Evolutionary conservation across 2,329 filamentous ascomycete species (phyloP), one percentile per base, ranked within the genome.

Genomic region (Phoma sp.): DNA sequence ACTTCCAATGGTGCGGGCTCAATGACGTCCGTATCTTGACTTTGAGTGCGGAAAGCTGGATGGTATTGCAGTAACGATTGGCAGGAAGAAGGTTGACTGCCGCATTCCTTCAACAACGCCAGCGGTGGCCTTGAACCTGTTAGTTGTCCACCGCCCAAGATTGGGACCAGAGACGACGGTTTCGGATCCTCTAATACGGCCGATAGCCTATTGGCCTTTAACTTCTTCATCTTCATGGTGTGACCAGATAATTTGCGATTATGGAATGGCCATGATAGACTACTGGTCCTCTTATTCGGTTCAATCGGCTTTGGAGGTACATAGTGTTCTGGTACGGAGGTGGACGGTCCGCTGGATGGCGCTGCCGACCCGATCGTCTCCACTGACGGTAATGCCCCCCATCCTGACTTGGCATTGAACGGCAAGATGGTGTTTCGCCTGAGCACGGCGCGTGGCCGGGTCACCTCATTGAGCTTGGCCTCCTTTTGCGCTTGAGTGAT

Each of bases 151-250:
- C 49, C 61, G 14, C 55, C 61, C 9, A 71, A 47, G 0, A 68
- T 56, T 6, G 63, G 62, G 7, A 60, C 63, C 20, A 69, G 53
- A 6, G 72, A 59, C 23, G 68, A 73, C 18, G 70, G 65, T 29
- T 64, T 71, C 1, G 74, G 74, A 45, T 74, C 76, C 40, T 79
- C 76, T 12, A 76, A 68, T 4, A 79, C 78, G 6, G 76, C 67
- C 15, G 69, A 70, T 9, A 73, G 61, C 10, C 62, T 60, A 5
- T 69, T 64, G 4, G 53, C 64, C 39, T 61, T 61, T 15, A 72
- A 58, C 47, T 61, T 68, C 39, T 61, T 64, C 62, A 72, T 61
- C n/a, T 62, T 62, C 23, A 73, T 58, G 9, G 59, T 57, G 20
- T 63, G 64, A 4, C 65, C 64, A 18, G 67, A 69, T 14, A 61